Evolutionary conservation across 2,329 filamentous ascomycete genomes (phyloP), one percentile per base, ranked within the genome.

Genomic region (Cercospora sesami): DNA sequence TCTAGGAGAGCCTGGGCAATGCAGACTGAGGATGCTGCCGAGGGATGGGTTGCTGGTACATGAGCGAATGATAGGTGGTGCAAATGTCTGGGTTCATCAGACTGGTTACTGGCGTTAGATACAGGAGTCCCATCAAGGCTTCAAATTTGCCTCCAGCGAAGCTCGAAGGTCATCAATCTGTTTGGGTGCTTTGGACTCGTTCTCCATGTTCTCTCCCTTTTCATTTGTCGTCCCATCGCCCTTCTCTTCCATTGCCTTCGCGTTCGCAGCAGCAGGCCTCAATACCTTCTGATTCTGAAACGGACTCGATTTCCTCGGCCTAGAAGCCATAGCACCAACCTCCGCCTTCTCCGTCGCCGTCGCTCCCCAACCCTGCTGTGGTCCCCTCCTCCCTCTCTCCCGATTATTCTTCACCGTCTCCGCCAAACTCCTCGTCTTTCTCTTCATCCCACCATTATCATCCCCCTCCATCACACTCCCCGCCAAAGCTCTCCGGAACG

Each of bases 361-460:
- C 12, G 26, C 30, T 36, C 61, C 61, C 61, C 61, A 63, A 14
- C 45, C 61, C 31, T 39, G 16, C 10, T 33, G 30, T 30, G 33
- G 42, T 14, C 51, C 26, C 16, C 42, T n/a, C 8, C 16, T 45
- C 23, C 33, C 59, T 23, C n/a, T n/a, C 16, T 28, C 14, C 60
- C 23, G 16, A 45, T 45, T 26, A 36, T 12, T 63, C 60, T 63
- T 63, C 26, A 48, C 60, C 6, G 33, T 36, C 23, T 61, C 59
- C 21, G 59, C 59, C 59, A 61, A 45, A 61, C 26, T 36, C 28
- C 9, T 28, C 2, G 10, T 30, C 31, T 14, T 14, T n/a, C 36
- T 45, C 18, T 31, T 62, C 28, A 23, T 36, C n/a, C 23, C 33
- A 39, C 33, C 60, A 33, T 2, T 7, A 12, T 14, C 60, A 16